phyloP scores from a whole-genome alignment of 2,329 filamentous ascomycete species.

The Arthroderma uncinatum region DNA sequence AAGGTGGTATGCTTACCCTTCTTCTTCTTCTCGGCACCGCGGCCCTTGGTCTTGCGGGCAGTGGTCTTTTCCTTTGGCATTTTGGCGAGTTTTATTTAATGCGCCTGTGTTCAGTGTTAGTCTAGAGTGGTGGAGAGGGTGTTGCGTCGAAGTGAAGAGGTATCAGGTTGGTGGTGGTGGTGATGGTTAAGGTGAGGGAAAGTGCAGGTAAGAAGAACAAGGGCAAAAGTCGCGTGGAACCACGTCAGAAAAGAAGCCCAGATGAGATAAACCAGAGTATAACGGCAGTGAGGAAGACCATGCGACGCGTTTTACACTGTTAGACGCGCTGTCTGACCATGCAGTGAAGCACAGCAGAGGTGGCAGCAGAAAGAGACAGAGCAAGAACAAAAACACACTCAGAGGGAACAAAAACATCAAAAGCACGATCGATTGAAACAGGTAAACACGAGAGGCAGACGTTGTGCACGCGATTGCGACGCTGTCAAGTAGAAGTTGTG shows the following conservation, averaged over 20 bases:
- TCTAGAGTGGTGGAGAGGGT: not conserved
- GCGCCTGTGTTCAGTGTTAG: slow-evolving; percentile 8
- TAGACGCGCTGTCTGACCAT: not conserved
- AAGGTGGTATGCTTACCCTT: slow-evolving; percentile 46
- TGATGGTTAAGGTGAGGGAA: not conserved
- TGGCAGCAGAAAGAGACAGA: not conserved
- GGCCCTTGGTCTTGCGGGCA: slow-evolving; percentile 50
- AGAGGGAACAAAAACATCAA: not conserved
- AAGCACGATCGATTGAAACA: not conserved
- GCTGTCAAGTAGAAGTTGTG: no score
- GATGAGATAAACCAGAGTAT: not conserved
- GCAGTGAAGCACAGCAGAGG: not conserved
- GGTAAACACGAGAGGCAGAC: not conserved
- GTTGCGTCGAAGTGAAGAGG: no score
- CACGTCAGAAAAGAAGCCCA: not conserved
- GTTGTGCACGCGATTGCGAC: not conserved
- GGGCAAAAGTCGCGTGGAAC: not conserved
- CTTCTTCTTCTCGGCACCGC: slow-evolving; percentile 56
- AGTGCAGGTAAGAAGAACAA: not conserved
- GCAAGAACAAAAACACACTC: not conserved
- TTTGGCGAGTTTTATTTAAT: slow-evolving; percentile 21
- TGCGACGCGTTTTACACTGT: not conserved
- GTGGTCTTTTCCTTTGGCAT: slow-evolving; percentile 60
- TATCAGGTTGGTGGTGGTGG: not conserved
- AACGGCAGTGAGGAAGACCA: not conserved